These are phyloP conservation scores for Aspergillus ellipticus DNA, from an alignment of 495 filamentous ascomycete species.

Conservation along the genomic window DNA sequence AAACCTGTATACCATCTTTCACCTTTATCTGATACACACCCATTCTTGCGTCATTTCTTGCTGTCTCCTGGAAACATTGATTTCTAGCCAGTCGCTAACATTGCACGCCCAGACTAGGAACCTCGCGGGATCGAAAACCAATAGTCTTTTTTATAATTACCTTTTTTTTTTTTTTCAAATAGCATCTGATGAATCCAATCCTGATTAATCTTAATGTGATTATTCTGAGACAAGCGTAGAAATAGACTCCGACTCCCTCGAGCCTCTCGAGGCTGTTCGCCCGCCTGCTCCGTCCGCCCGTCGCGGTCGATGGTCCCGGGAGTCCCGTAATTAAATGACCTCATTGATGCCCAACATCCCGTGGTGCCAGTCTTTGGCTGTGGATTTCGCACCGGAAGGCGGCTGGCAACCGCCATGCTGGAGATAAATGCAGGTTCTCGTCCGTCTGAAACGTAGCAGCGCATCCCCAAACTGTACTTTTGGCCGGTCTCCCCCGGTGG, in stretches of 20 bases:
- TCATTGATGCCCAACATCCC: conserved; percentile 45
- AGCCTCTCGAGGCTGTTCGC: too few relatives aligned
- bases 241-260: neutral
- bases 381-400: neutral
- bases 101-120: neutral
- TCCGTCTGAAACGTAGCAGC: conserved; percentile 1
- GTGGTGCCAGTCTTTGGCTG: neutral
- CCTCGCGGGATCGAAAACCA: neutral
- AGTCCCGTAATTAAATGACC: conserved; percentile 17
- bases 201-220: neutral
- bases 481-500: neutral
- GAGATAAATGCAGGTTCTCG: conserved; percentile 4
- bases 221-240: neutral
- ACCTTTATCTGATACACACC: conserved; percentile 37
- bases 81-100: conserved; percentile 1
- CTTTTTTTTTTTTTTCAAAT: neutral
- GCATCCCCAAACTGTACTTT: conserved; percentile 1
- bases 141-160: neutral
- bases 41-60: conserved; percentile 1
- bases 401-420: neutral
- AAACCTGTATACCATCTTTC: conserved; percentile 49
- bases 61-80: neutral
- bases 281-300: too few relatives aligned
- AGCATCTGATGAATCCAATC: neutral
- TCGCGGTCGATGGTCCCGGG: conserved; percentile 11